These are phyloP conservation scores for Xerophyta viscosa DNA, from an alignment of 106 monocot genomes.

Conservation along the genomic window DNA sequence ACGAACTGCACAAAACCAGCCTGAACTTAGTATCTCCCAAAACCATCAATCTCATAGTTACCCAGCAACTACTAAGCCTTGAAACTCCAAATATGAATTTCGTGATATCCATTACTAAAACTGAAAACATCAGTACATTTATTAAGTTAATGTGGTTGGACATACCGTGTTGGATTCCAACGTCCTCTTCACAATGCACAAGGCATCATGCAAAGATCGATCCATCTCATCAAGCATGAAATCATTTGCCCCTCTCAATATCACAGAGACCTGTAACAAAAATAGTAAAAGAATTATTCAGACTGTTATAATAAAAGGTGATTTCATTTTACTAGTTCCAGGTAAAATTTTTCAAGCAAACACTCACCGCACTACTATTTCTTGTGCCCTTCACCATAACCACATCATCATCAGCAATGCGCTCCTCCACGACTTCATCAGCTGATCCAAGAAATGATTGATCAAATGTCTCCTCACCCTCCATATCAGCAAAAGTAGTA, in stretches of 20 bases:
- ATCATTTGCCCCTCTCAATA: constrained; percentile 95
- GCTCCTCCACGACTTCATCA: constrained; percentile 93
- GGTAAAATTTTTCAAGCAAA: background rate
- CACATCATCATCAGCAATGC: constrained; percentile 92
- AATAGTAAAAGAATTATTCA: constrained; percentile 3
- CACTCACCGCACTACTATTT: constrained; percentile 83
- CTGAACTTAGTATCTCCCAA: too few species aligned
- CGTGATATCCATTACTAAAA: too few species aligned
- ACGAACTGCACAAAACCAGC: too few species aligned
- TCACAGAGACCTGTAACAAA: constrained; percentile 66
- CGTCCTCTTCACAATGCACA: constrained; percentile 95
- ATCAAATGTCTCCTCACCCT: constrained; percentile 98
- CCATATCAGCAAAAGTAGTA: constrained; percentile 99
- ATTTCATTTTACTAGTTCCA: background rate
- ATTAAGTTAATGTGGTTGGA: background rate
- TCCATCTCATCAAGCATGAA: constrained; percentile 99
- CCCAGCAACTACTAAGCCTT: too few species aligned
- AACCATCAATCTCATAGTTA: too few species aligned
- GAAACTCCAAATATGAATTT: too few species aligned
- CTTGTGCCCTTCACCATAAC: constrained; percentile 94
- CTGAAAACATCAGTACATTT: background rate
- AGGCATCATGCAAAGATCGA: constrained; percentile 86
- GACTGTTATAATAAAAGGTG: background rate
- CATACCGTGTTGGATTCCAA: constrained; percentile 85
- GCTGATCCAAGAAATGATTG: constrained; percentile 71